Conservation (phyloP, 371 early-diverging fungal species). For the Mortierella sp. region DNA sequence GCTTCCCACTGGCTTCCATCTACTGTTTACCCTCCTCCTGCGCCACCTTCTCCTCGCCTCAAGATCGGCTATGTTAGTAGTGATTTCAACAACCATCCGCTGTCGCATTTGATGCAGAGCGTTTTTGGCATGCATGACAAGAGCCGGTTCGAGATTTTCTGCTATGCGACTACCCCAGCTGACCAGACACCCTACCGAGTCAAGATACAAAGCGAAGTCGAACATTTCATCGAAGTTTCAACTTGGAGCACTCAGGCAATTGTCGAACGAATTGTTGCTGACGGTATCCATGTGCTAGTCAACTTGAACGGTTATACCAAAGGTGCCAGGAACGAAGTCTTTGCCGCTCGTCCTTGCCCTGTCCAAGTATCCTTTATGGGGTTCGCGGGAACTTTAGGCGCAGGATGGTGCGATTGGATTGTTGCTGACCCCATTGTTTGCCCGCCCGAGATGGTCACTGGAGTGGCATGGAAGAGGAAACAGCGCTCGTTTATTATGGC, state of each 20-base stretch:
- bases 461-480: constrained; percentile 72
- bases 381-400: constrained; percentile 92
- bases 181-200: constrained; percentile 86
- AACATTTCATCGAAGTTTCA: constrained; percentile 83
- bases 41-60: constrained; percentile 72
- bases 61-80: constrained; percentile 92
- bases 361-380: constrained; percentile 95
- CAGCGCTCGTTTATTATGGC: constrained; percentile 35
- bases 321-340: constrained; percentile 93
- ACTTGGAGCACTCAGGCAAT: constrained; percentile 84
- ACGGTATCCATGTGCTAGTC: constrained; percentile 89
- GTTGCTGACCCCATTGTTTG: constrained; percentile 91
- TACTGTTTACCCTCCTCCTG: constrained; percentile 85
- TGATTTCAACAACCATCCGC: constrained; percentile 94
- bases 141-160: constrained; percentile 73
- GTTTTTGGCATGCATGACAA: constrained; percentile 93
- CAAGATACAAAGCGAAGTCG: constrained; percentile 85
- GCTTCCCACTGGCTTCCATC: constrained; percentile 76
- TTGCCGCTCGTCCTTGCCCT: constrained; percentile 92
- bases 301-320: constrained; percentile 96
- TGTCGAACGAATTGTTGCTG: constrained; percentile 77
- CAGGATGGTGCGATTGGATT: constrained; percentile 93
- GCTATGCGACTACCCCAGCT: constrained; percentile 87
- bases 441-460: constrained; percentile 85
- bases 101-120: constrained; percentile 94